Evolutionary conservation across 2,329 filamentous ascomycete species (phyloP), one percentile per base, ranked within the genome.

Genomic region (Drechslerella dactyloides): DNA sequence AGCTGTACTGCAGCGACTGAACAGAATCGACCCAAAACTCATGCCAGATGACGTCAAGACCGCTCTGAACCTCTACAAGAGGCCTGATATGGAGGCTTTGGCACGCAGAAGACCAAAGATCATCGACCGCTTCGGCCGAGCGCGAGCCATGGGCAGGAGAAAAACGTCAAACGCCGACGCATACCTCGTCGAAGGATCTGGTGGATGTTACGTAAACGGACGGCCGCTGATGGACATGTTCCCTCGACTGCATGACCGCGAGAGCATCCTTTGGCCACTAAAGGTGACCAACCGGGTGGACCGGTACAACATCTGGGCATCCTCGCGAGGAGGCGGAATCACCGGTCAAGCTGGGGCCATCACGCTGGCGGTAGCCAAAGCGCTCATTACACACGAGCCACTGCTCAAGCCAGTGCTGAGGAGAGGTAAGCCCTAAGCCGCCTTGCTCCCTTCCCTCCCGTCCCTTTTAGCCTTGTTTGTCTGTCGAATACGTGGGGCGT

Each of bases 331-430:
- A 63, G 94, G 94, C 75, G 94, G 94, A 76, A 89, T 90, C 53
- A 99, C 94, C 55, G 94, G 94, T 1, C 96, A 99, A 81, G 93
- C 94, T 6, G 94, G 99, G 81, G 93, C 94, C 35, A 85, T 97
- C 77, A 96, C 93, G 46, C 81, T 99, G 81, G 94, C 91, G 19
- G 85, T 97, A 78, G 90, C 90, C 64, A 94, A 93, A 80, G 93
- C 90, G 21, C 82, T 99, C 79, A 79, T 96, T 79, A 88, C 90
- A 74, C 94, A 99, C 79, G 94, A 99, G 82, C 94, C 96, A 59
- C 90, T 86, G 48, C 83, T 99, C 80, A 99, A 97, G 83, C 88
- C 90, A 33, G 86, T 89, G 59, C 82, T 99, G 78, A 86, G 93
- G 82, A 87, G 87, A 88, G 93, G 94, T 97, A 85, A 84, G 90